These are phyloP conservation scores for Pichia rugopelliculosa DNA, from an alignment of 805 yeast genomes.

Conservation along the genomic window DNA sequence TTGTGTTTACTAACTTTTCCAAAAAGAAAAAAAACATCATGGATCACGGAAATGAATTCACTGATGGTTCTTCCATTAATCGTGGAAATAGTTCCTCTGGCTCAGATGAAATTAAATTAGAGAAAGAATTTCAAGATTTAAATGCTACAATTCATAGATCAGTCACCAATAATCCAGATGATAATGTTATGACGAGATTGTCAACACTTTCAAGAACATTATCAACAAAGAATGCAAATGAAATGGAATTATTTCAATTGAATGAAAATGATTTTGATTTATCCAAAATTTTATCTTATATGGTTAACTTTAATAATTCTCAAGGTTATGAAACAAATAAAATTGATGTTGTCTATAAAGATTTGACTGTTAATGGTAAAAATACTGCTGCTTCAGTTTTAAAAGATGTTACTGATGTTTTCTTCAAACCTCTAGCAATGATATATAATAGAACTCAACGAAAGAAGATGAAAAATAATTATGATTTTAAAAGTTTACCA, in stretches of 20 bases:
- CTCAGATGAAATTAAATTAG: neutral
- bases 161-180: neutral
- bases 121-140: neutral
- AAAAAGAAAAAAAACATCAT: neutral
- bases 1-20: neutral
- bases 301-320: conserved; percentile 32
- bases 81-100: neutral
- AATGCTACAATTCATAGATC: neutral
- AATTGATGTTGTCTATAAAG: conserved; percentile 38
- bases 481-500: conserved; percentile 13
- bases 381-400: conserved; percentile 40
- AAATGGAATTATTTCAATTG: conserved; percentile 12
- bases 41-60: neutral
- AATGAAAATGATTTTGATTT: conserved; percentile 33
- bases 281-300: conserved; percentile 28
- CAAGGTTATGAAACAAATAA: conserved; percentile 37
- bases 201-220: conserved; percentile 9
- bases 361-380: conserved; percentile 38
- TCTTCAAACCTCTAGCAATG: conserved; percentile 24
- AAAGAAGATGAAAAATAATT: conserved; percentile 22
- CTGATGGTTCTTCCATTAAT: neutral
- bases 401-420: conserved; percentile 39
- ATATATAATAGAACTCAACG: conserved; percentile 4
- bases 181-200: conserved; percentile 7
- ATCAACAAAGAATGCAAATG: conserved; percentile 9